A percentile compares a stretch with the other conserved stretches of the same genome.
Evolutionary conservation across 768 basidiomycete genomes (phyloP).

Genomic region (Gyrodon lividus): DNA sequence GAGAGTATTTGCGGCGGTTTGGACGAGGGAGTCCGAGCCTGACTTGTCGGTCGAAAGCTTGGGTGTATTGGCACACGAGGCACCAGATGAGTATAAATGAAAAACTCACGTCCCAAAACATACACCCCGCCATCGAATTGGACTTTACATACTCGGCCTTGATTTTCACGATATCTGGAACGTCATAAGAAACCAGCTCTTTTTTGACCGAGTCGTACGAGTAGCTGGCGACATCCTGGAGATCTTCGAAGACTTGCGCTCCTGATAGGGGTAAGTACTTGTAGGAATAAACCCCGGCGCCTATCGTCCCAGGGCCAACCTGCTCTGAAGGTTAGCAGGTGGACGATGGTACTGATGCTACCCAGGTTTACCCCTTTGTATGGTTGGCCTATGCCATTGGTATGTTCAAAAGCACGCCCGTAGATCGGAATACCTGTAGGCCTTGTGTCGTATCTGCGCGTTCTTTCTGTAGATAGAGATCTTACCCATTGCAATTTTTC

Average conservation of each 20-base stretch:
- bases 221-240: constrained; percentile 69
- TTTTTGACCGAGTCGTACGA: constrained; percentile 67
- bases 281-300: constrained; percentile 58
- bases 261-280: constrained; percentile 64
- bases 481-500: constrained; percentile 67
- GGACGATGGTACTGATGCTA: not conserved
- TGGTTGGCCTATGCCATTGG: constrained; percentile 60
- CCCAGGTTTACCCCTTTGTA: constrained; percentile 57
- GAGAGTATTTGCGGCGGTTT: constrained; percentile 44
- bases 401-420: constrained; percentile 74
- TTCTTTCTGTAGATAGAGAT: not conserved
- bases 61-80: not conserved
- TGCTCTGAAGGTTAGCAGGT: constrained; percentile 22
- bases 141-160: constrained; percentile 69
- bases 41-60: constrained; percentile 60
- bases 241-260: constrained; percentile 64
- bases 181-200: constrained; percentile 78
- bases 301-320: constrained; percentile 63
- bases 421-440: constrained; percentile 71
- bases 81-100: not conserved
- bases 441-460: not conserved
- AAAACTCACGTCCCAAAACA: constrained; percentile 64
- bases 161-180: constrained; percentile 58
- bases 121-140: constrained; percentile 62
- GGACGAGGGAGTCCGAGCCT: constrained; percentile 58